Percentiles rank a stretch among this genome's conserved stretches.
Evolutionary conservation across 108 stramenopile species (phyloP).

Genomic region (Skeletonema tropicum): DNA sequence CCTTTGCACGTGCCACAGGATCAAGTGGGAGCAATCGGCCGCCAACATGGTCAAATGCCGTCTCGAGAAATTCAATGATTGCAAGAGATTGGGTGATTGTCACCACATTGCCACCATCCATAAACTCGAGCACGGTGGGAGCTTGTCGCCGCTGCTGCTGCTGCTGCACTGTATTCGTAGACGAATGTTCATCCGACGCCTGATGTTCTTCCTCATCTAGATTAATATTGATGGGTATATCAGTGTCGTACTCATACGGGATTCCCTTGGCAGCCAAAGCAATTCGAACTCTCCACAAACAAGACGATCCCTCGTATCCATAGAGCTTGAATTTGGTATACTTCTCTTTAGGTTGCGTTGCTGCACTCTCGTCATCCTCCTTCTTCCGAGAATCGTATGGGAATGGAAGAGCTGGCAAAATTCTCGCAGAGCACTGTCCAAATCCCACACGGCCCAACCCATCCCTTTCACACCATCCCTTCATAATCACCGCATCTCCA

Average conservation of each 20-base stretch:
- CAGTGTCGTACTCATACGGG: constrained; percentile 48
- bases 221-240: constrained; percentile 19
- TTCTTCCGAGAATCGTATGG: constrained; percentile 19
- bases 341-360: constrained; percentile 18
- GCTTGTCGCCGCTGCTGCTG: constrained; percentile 44
- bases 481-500: constrained; percentile 86
- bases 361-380: neutral
- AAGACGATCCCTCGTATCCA: constrained; percentile 68
- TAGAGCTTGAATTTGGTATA: constrained; percentile 72
- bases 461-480: constrained; percentile 70
- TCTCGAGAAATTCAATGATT: constrained; percentile 83
- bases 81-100: constrained; percentile 68
- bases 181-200: constrained; percentile 32
- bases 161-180: constrained; percentile 59
- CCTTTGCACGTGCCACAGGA: constrained; percentile 52
- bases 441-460: constrained; percentile 55
- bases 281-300: constrained; percentile 76
- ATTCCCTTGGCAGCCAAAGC: constrained; percentile 74
- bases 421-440: constrained; percentile 62
- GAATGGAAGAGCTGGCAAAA: constrained; percentile 67
- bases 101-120: constrained; percentile 39
- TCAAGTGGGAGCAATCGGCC: constrained; percentile 48
- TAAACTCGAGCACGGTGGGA: constrained; percentile 66
- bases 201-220: constrained; percentile 49
- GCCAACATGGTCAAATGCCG: constrained; percentile 54